Evolutionary conservation across 805 yeast genomes (phyloP), one percentile per base, ranked within the genome.

Genomic region (Maudiozyma turicensis): DNA sequence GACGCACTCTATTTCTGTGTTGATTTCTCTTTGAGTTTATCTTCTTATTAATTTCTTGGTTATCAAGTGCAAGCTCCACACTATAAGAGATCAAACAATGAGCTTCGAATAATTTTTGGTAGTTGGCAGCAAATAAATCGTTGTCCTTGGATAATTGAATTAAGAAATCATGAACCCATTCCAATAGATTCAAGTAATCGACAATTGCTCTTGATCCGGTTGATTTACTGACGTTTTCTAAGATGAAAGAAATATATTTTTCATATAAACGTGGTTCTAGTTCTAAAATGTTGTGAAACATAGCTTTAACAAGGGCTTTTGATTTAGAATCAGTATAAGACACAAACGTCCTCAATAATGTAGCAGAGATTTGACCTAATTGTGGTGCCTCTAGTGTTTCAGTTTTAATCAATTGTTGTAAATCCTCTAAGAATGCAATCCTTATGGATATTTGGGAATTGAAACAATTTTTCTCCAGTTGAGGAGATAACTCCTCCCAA

Each of bases 151-250:
- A 49, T 45, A 49, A 14, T 41, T 61, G 52, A 29, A 52, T 55
- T 4, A 68, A 42, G 61, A 77, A 57, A 44, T 61, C 60, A 46
- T 73, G 71, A 43, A 72, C 64, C 89, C 90, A 84, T 14, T 72
- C 71, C 40, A 84, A 66, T 29, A 84, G 63, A 31, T 82, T 73
- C 53, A 80, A 60, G 51, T 81, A 68, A 61, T 80, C 86, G 2
- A 77, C 68, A 5, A 75, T 61, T 1, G 91, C 84, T 50, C 75
- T 69, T n/a, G 72, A 56, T 32, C 64, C 66, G 2, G 66, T 64
- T 20, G 55, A 59, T 2, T 58, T 52, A 6, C 72, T 58, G 7
- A 60, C 58, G 15, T 63, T 55, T 9, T 61, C 60, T 26, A 62
- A 48, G 41, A 80, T 68, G 55, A 70, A 77, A 34, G 67, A 69